Conservation (phyloP, 176 grass and related monocot genomes). For the Chrysopogon serrulatus region DNA sequence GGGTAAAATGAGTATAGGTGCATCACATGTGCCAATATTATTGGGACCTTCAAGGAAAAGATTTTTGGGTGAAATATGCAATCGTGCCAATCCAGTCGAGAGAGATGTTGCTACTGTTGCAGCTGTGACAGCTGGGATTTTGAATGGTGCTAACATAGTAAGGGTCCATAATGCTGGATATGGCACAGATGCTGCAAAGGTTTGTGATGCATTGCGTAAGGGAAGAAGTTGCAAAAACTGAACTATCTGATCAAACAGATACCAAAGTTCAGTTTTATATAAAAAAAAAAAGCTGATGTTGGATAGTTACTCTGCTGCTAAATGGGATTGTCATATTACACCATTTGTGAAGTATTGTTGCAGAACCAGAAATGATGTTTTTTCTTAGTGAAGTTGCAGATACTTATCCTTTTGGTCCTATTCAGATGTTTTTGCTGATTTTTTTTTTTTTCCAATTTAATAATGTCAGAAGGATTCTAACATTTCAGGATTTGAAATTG, state of each 20-base stretch:
- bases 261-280: neutral
- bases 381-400: neutral
- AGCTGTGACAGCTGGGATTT: constrained; percentile 44
- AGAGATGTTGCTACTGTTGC: constrained; percentile 78
- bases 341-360: neutral
- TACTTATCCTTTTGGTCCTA: neutral
- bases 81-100: constrained; percentile 45
- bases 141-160: constrained; percentile 82
- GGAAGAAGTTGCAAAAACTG: neutral
- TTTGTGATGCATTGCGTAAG: constrained; percentile 58
- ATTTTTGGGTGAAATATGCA: constrained; percentile 82
- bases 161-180: constrained; percentile 77
- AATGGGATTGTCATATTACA: neutral
- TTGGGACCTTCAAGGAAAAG: constrained; percentile 79
- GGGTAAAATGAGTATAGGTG: constrained; percentile 55
- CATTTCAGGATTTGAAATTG: constrained; percentile 13
- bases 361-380: constrained; percentile 1
- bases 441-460: neutral
- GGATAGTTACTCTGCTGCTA: neutral
- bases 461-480: neutral
- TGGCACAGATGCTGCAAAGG: constrained; percentile 60
- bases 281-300: neutral
- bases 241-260: neutral
- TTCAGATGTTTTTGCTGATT: neutral
- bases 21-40: constrained; percentile 72